Evolutionary conservation across 192 early-diverging fungal species (phyloP).

Genomic region (Entomortierella chlamydospora): DNA sequence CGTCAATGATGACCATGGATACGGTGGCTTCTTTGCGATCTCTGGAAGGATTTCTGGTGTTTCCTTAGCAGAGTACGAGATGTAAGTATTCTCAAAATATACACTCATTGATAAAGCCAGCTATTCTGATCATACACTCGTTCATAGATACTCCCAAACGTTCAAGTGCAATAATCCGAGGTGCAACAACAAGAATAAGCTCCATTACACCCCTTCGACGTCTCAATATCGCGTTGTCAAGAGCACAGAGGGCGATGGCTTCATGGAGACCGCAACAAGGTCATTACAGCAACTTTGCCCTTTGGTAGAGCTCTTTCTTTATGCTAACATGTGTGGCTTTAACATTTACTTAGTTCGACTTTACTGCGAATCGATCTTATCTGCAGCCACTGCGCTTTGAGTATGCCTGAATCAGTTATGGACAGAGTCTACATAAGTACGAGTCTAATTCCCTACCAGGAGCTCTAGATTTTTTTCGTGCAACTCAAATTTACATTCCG

Average conservation of each 20-base stretch:
- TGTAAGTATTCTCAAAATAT: conserved; percentile 9
- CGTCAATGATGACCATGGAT: neutral
- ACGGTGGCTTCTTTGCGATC: conserved; percentile 13
- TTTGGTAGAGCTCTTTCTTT: neutral
- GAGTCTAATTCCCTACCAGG: neutral
- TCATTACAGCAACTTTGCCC: neutral
- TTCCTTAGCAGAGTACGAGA: conserved; percentile 27
- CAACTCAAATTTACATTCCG: neutral
- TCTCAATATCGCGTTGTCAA: conserved; percentile 39
- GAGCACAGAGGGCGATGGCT: conserved; percentile 35
- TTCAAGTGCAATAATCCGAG: conserved; percentile 38
- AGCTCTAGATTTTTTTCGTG: neutral
- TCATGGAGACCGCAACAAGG: conserved; percentile 54
- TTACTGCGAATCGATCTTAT: conserved; percentile 41
- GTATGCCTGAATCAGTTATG: conserved; percentile 49
- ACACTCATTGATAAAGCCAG: neutral
- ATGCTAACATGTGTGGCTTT: neutral
- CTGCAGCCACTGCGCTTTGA: conserved; percentile 32
- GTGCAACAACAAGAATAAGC: conserved; percentile 48
- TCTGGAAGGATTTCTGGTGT: conserved; percentile 12
- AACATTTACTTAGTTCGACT: conserved; percentile 20
- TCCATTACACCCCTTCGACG: conserved; percentile 34
- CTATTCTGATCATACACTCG: too few relatives aligned
- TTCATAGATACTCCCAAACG: conserved; percentile 43
- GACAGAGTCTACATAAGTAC: conserved; percentile 50